phyloP scores from a whole-genome alignment of 306 rosid species.

The Trifolium dubium region DNA sequence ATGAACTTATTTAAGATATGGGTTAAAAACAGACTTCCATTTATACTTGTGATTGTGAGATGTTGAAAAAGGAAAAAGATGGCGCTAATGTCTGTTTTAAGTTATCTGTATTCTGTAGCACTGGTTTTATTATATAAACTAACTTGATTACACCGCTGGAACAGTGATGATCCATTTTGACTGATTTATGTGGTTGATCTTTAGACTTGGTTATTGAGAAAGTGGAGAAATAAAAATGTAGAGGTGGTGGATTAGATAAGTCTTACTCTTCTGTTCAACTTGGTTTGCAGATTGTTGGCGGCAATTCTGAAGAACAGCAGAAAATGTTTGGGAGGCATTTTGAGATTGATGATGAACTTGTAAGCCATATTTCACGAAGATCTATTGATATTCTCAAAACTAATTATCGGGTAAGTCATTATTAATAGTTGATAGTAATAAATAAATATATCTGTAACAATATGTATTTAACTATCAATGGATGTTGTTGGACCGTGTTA shows the following conservation, averaged over 20 bases:
- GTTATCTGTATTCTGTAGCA: no score
- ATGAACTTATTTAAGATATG: no score
- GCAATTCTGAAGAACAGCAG: constrained; percentile 86
- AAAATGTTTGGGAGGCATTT: constrained; percentile 95
- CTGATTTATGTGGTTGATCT: constrained; percentile 9
- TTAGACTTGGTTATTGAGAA: constrained; percentile 9
- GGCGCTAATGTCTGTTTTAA: no score
- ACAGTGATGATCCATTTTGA: constrained; percentile 1
- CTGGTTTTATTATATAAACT: background rate
- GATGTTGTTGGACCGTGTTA: constrained; percentile 25
- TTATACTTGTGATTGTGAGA: no score
- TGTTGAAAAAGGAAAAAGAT: no score
- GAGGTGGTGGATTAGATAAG: background rate
- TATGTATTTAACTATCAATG: background rate
- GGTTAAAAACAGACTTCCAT: background rate
- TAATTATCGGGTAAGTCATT: constrained; percentile 76
- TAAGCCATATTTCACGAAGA: constrained; percentile 80
- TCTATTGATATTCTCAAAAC: constrained; percentile 85
- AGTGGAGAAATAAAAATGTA: constrained; percentile 9
- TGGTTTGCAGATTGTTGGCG: constrained; percentile 69
- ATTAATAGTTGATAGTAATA: background rate
- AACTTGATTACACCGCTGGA: background rate
- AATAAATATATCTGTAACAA: background rate
- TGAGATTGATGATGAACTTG: constrained; percentile 92
- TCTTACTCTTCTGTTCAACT: constrained; percentile 28